A percentile compares a stretch with the other conserved stretches of the same genome.
Conservation (phyloP, 148 eudicot genomes). For the Heliosperma pusillum region DNA sequence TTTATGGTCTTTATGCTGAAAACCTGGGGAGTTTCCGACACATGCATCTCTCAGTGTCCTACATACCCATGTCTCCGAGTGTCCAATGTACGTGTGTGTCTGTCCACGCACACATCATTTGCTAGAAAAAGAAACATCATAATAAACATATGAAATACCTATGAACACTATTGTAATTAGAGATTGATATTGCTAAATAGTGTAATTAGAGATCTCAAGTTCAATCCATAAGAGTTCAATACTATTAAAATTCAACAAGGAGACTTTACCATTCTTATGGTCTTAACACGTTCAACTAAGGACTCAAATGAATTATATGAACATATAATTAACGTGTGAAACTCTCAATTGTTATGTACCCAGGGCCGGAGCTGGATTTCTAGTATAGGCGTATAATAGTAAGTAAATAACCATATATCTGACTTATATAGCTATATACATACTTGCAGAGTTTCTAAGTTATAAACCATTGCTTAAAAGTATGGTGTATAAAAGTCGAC, state of each 20-base stretch:
- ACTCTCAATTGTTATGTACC: neutral
- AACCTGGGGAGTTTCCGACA: neutral
- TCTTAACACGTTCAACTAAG: neutral
- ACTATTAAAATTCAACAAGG: neutral
- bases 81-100: neutral
- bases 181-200: neutral
- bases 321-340: neutral
- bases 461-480: neutral
- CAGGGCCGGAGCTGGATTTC: neutral
- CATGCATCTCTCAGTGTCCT: neutral
- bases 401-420: no score
- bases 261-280: neutral
- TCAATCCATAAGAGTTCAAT: neutral
- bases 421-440: no score
- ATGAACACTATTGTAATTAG: neutral
- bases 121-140: neutral
- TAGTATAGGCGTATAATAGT: no score
- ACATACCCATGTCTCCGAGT: neutral
- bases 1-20: neutral
- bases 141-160: neutral
- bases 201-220: neutral
- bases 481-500: conserved; percentile 8
- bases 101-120: no score
- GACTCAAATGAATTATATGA: neutral
- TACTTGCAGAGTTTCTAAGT: neutral